Evolutionary conservation across 2,329 filamentous ascomycete genomes (phyloP).

Genomic region (Purpureocillium lavendulum): DNA sequence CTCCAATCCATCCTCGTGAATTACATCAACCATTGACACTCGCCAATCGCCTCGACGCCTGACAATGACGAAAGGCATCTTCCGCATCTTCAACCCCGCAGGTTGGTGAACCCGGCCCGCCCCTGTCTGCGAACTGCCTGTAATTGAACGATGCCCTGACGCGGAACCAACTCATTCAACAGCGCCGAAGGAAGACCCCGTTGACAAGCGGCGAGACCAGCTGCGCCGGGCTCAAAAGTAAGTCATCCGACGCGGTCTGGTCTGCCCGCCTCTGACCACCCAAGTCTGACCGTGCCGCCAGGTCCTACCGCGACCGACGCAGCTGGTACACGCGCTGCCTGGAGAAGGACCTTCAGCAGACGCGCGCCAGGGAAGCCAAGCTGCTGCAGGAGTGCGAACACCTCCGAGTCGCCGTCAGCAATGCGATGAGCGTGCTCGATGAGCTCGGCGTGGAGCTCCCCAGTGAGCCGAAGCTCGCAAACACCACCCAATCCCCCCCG

Average conservation of each 20-base stretch:
- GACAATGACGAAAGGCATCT: constrained; percentile 14
- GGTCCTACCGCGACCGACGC: constrained; percentile 20
- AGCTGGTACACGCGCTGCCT: constrained; percentile 18
- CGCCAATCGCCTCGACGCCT: too few relatives aligned
- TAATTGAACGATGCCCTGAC: too few relatives aligned
- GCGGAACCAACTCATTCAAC: not conserved
- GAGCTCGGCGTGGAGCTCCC: too few relatives aligned
- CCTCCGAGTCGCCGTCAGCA: too few relatives aligned
- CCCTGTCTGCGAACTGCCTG: not conserved
- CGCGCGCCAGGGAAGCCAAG: constrained; percentile 11
- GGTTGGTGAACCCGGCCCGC: constrained; percentile 9
- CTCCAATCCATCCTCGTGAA: too few relatives aligned
- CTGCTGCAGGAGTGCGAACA: too few relatives aligned
- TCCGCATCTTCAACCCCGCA: constrained; percentile 24
- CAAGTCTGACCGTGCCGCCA: constrained; percentile 2
- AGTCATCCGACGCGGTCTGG: constrained; percentile 1
- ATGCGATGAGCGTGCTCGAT: too few relatives aligned
- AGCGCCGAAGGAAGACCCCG: constrained; percentile 15
- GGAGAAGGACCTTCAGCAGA: constrained; percentile 14
- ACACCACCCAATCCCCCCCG: too few relatives aligned
- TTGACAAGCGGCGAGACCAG: constrained; percentile 16
- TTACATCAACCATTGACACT: too few relatives aligned
- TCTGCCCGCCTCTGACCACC: not conserved
- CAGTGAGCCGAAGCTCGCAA: too few relatives aligned
- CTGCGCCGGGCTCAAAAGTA: constrained; percentile 19